Evolutionary conservation across 2,329 filamentous ascomycete genomes (phyloP), one percentile per base, ranked within the genome.

Genomic region (Penicillium concentricum): DNA sequence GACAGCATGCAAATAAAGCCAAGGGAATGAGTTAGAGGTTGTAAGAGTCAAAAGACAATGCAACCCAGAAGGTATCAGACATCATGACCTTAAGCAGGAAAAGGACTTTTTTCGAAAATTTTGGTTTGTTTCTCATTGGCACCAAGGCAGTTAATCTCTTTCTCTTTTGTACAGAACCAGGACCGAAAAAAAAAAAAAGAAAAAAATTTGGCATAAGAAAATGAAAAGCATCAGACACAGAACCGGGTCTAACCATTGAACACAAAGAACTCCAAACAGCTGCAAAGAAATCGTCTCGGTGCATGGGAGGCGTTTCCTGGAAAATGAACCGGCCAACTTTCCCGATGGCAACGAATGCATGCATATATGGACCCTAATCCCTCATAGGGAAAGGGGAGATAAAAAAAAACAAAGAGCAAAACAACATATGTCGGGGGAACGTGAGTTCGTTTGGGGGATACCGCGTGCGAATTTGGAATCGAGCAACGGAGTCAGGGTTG

Each of bases 131-230:
- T 58, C 54, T 65, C 63, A 60, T 61, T 65, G 57, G 55, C 53
- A 59, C 51, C 58, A 53, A 43, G 37, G 34, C 34, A 37, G 35
- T 58, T 65, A 61, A 48, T 60, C 47, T 59, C 53, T 64, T 62
- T 50, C 44, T 54, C 52, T 54, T 62, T 66, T 64, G 52, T 66
- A 66, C 63, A 66, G 54, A 62, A 63, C 60, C 62, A 56, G 32
- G 43, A 41, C 37, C 49, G 49, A 42, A 53, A 53, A 54, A 62
- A 66, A 64, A 59, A 60, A 24, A 37, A 52, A 28, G 53, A 44
- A 47, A 55, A 56, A 53, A 60, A 54, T 46, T 38, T 58, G 53
- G 55, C 61, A 63, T 51, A 61, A 60, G 34, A 58, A 59, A 60
- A 38, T 52, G 57, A 41, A 51, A 41, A 42, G 44, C 55, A 35